Percentiles rank a stretch among this genome's conserved stretches.
Conservation (phyloP, 306 rosid genomes). For the Rosa persica region DNA sequence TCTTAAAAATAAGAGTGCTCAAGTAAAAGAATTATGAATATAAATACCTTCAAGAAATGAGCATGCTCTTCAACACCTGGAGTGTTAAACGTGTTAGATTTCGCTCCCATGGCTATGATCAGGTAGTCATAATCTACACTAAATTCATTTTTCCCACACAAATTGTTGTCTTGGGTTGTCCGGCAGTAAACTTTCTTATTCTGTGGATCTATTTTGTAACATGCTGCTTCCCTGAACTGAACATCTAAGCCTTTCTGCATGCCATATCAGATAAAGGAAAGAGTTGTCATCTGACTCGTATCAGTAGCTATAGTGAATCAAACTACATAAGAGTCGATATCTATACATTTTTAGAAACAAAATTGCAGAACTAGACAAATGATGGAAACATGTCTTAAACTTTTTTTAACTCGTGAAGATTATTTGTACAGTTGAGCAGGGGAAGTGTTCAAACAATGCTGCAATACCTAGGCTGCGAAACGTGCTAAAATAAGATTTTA, state of each 20-base stretch:
- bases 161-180: constrained; percentile 43
- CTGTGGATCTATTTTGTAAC: constrained; percentile 65
- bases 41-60: constrained; percentile 70
- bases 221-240: constrained; percentile 61
- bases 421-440: neutral
- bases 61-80: constrained; percentile 80
- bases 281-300: neutral
- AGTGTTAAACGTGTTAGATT: constrained; percentile 76
- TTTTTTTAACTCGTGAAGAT: neutral
- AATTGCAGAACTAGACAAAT: neutral
- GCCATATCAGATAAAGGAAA: neutral
- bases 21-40: neutral
- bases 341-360: neutral
- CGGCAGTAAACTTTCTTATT: constrained; percentile 56
- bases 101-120: constrained; percentile 66
- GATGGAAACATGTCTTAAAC: neutral
- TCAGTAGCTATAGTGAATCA: neutral
- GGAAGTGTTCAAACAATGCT: neutral
- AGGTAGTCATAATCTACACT: constrained; percentile 67
- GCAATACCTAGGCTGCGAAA: neutral
- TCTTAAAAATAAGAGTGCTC: neutral
- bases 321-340: neutral
- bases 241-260: constrained; percentile 55
- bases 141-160: constrained; percentile 60
- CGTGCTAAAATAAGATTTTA: neutral